Conservation (phyloP, 2,329 filamentous ascomycete genomes). For the Fusarium sp. region DNA sequence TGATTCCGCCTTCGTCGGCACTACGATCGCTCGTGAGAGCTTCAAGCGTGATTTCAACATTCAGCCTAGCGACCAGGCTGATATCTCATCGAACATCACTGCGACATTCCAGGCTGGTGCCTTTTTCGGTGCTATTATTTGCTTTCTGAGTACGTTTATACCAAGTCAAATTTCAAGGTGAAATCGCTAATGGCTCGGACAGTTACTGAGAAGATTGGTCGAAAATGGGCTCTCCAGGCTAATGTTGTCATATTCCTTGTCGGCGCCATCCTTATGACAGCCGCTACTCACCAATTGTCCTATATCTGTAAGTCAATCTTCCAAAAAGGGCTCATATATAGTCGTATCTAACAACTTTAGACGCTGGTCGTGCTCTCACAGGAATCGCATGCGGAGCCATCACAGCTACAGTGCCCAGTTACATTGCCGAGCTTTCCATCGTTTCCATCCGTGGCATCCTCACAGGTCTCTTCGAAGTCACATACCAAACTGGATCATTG, state of each 20-base stretch:
- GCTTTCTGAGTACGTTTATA: constrained; percentile 51
- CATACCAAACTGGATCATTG: constrained; percentile 63
- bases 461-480: constrained; percentile 64
- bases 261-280: constrained; percentile 58
- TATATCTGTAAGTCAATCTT: constrained; percentile 53
- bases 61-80: constrained; percentile 43
- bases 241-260: constrained; percentile 58
- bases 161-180: accelerated
- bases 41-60: constrained; percentile 58
- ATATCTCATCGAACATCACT: constrained; percentile 58
- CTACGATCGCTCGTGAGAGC: constrained; percentile 61
- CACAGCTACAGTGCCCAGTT: constrained; percentile 69
- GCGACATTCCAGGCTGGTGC: constrained; percentile 61
- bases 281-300: constrained; percentile 54
- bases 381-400: constrained; percentile 68
- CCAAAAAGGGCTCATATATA: accelerated
- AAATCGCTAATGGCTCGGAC: not conserved
- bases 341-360: constrained; percentile 48
- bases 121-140: constrained; percentile 64
- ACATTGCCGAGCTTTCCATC: constrained; percentile 71
- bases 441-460: constrained; percentile 68
- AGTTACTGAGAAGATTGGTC: constrained; percentile 61
- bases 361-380: constrained; percentile 67
- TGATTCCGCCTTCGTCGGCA: constrained; percentile 65
- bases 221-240: constrained; percentile 61